Evolutionary conservation across 208 protist species (phyloP).

Genomic region (Trypanosoma mega): DNA sequence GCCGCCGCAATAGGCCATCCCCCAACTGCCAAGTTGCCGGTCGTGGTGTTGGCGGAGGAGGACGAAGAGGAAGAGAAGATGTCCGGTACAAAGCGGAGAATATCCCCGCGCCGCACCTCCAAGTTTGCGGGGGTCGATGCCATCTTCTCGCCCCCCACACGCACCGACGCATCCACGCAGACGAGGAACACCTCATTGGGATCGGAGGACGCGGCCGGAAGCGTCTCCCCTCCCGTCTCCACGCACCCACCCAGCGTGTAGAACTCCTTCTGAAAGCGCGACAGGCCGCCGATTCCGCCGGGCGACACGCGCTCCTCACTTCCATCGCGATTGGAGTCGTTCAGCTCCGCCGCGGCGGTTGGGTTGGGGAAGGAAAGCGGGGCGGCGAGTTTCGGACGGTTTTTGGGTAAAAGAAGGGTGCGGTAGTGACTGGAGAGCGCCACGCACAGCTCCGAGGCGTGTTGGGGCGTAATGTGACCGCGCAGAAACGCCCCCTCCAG

Average conservation of each 20-base stretch:
- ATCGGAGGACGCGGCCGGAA: constrained; percentile 26
- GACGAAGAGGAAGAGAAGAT: background rate
- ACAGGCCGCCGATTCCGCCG: background rate
- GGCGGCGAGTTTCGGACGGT: background rate
- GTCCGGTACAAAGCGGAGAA: constrained; percentile 37
- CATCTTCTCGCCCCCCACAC: constrained; percentile 20
- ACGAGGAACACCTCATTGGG: constrained; percentile 56
- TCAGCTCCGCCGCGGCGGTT: too few relatives aligned
- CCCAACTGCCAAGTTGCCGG: too few relatives aligned
- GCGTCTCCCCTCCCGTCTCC: constrained; percentile 12
- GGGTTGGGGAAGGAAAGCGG: background rate
- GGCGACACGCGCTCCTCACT: background rate
- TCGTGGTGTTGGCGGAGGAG: too few relatives aligned
- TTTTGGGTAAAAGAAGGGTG: constrained; percentile 29
- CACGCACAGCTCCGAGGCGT: constrained; percentile 21
- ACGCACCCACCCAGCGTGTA: constrained; percentile 59
- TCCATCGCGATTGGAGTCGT: background rate
- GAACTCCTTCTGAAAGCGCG: constrained; percentile 21
- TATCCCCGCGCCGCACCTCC: constrained; percentile 39
- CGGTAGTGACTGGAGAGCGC: constrained; percentile 39
- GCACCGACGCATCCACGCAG: constrained; percentile 45
- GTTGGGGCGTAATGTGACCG: constrained; percentile 23
- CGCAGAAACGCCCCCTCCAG: constrained; percentile 44
- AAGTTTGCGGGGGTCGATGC: constrained; percentile 4
- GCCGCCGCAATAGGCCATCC: too few relatives aligned